These are phyloP conservation scores for Xylaria flabelliformis DNA, from an alignment of 495 filamentous ascomycete species.

Conservation along the genomic window DNA sequence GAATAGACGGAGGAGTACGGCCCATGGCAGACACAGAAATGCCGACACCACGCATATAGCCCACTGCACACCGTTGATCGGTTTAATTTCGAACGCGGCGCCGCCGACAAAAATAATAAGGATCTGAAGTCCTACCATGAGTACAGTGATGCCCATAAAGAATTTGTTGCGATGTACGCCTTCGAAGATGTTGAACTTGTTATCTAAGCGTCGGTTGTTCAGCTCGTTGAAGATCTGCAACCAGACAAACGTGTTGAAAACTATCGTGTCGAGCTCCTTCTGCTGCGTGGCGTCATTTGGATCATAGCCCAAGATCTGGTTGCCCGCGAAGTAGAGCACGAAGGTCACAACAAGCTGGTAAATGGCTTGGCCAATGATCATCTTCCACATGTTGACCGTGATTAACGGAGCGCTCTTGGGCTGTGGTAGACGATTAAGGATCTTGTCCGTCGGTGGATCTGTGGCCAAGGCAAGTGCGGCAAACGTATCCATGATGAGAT, in stretches of 20 bases:
- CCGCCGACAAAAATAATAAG: conserved; percentile 82
- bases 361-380: conserved; percentile 86
- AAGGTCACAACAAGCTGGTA: conserved; percentile 84
- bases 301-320: conserved; percentile 64
- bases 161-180: conserved; percentile 79
- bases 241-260: conserved; percentile 94
- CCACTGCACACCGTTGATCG: conserved; percentile 73
- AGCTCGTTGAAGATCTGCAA: conserved; percentile 95
- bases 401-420: conserved; percentile 79
- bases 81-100: conserved; percentile 67
- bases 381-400: conserved; percentile 88
- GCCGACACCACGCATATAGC: conserved; percentile 75
- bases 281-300: conserved; percentile 37
- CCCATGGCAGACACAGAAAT: conserved; percentile 72
- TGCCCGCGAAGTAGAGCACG: conserved; percentile 76
- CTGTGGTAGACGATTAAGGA: conserved; percentile 78
- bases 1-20: conserved; percentile 73
- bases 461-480: conserved; percentile 91
- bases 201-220: conserved; percentile 75
- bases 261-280: conserved; percentile 66
- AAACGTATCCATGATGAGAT: conserved; percentile 95
- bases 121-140: conserved; percentile 84
- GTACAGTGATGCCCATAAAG: conserved; percentile 79
- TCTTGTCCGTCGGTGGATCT: conserved; percentile 72
- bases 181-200: conserved; percentile 89